Conservation (phyloP, 2,329 filamentous ascomycete genomes). For the Calcarisporium arbuscula region DNA sequence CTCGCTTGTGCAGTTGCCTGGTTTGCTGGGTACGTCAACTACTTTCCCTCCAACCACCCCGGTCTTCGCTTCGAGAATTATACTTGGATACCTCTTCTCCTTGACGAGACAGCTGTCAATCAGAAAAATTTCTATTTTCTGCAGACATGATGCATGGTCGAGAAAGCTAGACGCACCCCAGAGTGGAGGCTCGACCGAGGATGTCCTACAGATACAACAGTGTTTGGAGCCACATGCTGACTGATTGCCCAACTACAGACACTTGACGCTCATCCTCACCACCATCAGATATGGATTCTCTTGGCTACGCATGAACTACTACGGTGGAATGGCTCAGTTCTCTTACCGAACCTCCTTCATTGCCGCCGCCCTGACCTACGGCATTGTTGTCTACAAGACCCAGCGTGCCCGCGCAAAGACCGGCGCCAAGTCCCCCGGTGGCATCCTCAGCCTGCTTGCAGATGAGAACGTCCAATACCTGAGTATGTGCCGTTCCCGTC, state of each 20-base stretch:
- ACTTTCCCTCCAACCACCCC: conserved; percentile 7
- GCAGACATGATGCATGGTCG: too few relatives aligned
- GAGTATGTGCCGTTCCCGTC: too few relatives aligned
- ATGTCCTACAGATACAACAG: too few relatives aligned
- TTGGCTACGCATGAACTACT: conserved; percentile 84
- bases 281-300: conserved; percentile 79
- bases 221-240: conserved; percentile 12
- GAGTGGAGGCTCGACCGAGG: too few relatives aligned
- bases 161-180: too few relatives aligned
- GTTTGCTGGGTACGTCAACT: conserved; percentile 67
- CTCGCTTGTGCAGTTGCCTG: conserved; percentile 55
- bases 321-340: conserved; percentile 68
- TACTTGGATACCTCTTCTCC: too few relatives aligned
- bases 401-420: conserved; percentile 78
- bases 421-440: conserved; percentile 53
- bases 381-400: conserved; percentile 98
- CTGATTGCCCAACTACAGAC: conserved; percentile 44
- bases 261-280: conserved; percentile 77
- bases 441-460: conserved; percentile 59
- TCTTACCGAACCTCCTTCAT: conserved; percentile 89
- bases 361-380: conserved; percentile 85
- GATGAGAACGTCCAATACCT: conserved; percentile 99
- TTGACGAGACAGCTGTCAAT: too few relatives aligned
- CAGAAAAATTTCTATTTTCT: too few relatives aligned
- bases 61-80: too few relatives aligned